These are phyloP conservation scores for Colletotrichum orbiculare DNA, from an alignment of 2,329 filamentous ascomycete genomes.

Conservation along the genomic window DNA sequence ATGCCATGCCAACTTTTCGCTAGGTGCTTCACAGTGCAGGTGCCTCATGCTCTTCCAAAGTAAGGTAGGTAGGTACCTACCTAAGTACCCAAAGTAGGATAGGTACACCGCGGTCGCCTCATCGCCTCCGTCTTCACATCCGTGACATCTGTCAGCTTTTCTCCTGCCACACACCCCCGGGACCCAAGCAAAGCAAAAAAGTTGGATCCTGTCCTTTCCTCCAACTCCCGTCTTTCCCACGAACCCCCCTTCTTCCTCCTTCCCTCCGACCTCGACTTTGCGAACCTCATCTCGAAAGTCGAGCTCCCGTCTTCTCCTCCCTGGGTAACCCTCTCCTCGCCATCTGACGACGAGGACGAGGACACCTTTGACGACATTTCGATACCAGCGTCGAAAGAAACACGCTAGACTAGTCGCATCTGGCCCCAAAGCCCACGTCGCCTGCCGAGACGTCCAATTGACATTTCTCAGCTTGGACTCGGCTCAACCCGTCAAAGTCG, in stretches of 20 bases:
- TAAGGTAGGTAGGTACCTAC: no score
- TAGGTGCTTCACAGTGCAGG: no score
- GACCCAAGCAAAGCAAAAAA: slow-evolving; percentile 5
- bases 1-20: no score
- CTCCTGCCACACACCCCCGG: slow-evolving; percentile 24
- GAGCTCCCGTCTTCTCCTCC: slow-evolving; percentile 1
- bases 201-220: slow-evolving; percentile 21
- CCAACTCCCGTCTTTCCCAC: slow-evolving; percentile 26
- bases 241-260: slow-evolving; percentile 9
- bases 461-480: not conserved
- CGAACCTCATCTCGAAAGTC: slow-evolving; percentile 15
- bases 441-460: slow-evolving; percentile 33
- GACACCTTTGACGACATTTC: slow-evolving; percentile 12
- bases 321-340: not conserved
- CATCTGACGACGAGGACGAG: slow-evolving; percentile 19
- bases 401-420: slow-evolving; percentile 5
- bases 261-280: slow-evolving; percentile 7
- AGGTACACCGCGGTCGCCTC: not conserved
- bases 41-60: no score
- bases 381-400: slow-evolving; percentile 9
- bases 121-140: slow-evolving; percentile 7
- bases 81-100: no score
- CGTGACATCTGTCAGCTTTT: slow-evolving; percentile 36
- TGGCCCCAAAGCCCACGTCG: slow-evolving; percentile 21
- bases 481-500: slow-evolving; percentile 20